These are phyloP conservation scores for Didymella glomerata DNA, from an alignment of 2,329 filamentous ascomycete genomes.

Conservation along the genomic window DNA sequence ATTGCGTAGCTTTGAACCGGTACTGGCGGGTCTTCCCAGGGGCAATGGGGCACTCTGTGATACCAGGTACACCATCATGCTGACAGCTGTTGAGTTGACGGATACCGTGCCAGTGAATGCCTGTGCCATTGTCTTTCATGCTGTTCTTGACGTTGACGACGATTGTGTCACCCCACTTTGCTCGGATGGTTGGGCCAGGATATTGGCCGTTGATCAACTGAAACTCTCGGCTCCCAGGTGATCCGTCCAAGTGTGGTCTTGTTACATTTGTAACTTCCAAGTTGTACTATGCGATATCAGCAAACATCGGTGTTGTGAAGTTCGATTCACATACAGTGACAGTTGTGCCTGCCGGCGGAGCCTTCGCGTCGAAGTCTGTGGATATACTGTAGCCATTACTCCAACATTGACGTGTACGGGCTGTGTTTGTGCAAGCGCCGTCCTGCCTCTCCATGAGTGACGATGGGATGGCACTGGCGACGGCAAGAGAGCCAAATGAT, in stretches of 20 bases:
- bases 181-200: conserved; percentile 64
- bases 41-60: conserved; percentile 70
- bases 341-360: conserved; percentile 51
- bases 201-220: conserved; percentile 63
- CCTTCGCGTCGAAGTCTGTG: conserved; percentile 57
- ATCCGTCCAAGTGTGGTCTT: conserved; percentile 51
- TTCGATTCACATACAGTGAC: conserved; percentile 34
- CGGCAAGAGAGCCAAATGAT: conserved; percentile 36
- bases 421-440: conserved; percentile 52
- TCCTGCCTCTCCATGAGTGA: conserved; percentile 43
- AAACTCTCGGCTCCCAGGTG: conserved; percentile 44
- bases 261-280: conserved; percentile 55
- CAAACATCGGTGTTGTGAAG: too few species aligned
- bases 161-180: conserved; percentile 52
- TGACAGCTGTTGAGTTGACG: conserved; percentile 51
- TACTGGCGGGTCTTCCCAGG: conserved; percentile 67
- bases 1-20: conserved; percentile 63
- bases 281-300: conserved; percentile 43
- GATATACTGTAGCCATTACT: conserved; percentile 54
- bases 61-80: conserved; percentile 65
- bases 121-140: conserved; percentile 57
- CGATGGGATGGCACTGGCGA: conserved; percentile 37
- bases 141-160: conserved; percentile 53
- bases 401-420: conserved; percentile 55
- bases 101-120: conserved; percentile 63